Evolutionary conservation across 2,329 filamentous ascomycete genomes (phyloP).

Genomic region (Zymoseptoria brevis): DNA sequence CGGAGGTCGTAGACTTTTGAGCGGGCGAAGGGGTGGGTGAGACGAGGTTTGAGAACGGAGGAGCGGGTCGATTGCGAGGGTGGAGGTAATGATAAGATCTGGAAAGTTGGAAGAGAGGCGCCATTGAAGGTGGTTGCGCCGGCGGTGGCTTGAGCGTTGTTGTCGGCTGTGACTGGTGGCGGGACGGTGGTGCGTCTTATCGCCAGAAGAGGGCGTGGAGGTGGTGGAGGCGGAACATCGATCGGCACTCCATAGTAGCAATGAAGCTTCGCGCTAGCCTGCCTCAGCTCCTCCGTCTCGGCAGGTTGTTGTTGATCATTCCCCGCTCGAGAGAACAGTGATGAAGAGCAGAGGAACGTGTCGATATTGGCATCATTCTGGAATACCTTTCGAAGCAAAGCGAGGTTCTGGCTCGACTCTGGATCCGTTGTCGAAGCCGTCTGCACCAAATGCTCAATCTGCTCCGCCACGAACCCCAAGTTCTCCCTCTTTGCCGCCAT

Average conservation of each 20-base stretch:
- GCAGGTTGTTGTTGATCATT: conserved; percentile 34
- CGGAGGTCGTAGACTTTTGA: conserved; percentile 67
- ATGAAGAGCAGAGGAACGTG: conserved; percentile 57
- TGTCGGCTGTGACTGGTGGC: not conserved
- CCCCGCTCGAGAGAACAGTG: conserved; percentile 52
- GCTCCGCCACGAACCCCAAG: conserved; percentile 19
- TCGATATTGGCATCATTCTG: conserved; percentile 45
- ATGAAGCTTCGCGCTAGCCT: conserved; percentile 63
- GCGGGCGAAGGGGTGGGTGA: conserved; percentile 49
- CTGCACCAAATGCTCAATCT: conserved; percentile 21
- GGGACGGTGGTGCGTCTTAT: not conserved
- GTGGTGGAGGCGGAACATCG: conserved; percentile 21
- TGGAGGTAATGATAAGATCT: conserved; percentile 16
- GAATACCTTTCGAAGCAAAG: conserved; percentile 34
- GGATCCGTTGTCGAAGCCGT: conserved; percentile 19
- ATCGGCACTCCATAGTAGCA: conserved; percentile 56
- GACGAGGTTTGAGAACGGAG: not conserved
- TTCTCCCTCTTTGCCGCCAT: conserved; percentile 36
- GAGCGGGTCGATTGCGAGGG: conserved; percentile 7
- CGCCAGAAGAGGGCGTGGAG: not conserved
- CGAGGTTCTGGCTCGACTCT: conserved; percentile 40
- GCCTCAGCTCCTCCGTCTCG: conserved; percentile 41
- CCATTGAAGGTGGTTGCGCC: not conserved
- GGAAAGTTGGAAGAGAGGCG: not conserved
- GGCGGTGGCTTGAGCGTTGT: not conserved